Conservation (phyloP, 2,329 filamentous ascomycete genomes). For the Beauveria bassiana region DNA sequence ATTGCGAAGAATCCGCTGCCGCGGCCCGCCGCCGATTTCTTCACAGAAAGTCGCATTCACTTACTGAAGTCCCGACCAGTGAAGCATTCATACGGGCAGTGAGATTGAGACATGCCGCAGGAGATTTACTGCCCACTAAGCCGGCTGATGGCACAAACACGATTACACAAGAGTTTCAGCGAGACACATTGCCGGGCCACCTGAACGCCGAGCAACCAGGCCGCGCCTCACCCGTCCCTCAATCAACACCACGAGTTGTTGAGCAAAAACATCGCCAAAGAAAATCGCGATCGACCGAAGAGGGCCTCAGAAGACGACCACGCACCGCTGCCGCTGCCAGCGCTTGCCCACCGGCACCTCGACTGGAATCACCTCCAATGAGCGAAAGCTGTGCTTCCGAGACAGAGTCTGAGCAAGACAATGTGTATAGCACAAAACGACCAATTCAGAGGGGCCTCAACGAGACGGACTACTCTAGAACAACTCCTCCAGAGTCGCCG, state of each 20-base stretch:
- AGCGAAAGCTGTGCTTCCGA: slow-evolving; percentile 9
- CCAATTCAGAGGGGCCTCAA: slow-evolving; percentile 8
- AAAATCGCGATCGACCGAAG: background rate
- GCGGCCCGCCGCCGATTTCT: background rate
- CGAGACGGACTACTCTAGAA: slow-evolving; percentile 22
- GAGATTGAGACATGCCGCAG: background rate
- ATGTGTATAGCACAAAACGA: background rate
- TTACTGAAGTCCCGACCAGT: slow-evolving; percentile 10
- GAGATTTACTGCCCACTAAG: background rate
- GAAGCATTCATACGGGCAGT: background rate
- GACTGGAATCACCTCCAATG: slow-evolving; percentile 8
- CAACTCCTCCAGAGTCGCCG: slow-evolving; percentile 28
- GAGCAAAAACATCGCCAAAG: slow-evolving; percentile 4
- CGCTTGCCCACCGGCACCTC: background rate
- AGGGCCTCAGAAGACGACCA: background rate
- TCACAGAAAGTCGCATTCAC: slow-evolving; percentile 20
- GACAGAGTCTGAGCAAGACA: slow-evolving; percentile 9
- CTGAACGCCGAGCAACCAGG: background rate
- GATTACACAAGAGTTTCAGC: slow-evolving; percentile 7
- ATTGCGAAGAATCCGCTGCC: background rate
- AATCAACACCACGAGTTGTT: background rate
- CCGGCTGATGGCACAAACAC: background rate
- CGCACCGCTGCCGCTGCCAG: background rate
- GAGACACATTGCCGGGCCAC: background rate
- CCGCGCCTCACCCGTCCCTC: background rate